These are phyloP conservation scores for Aspergillus chevalieri DNA, from an alignment of 2,329 filamentous ascomycete genomes.

Conservation along the genomic window DNA sequence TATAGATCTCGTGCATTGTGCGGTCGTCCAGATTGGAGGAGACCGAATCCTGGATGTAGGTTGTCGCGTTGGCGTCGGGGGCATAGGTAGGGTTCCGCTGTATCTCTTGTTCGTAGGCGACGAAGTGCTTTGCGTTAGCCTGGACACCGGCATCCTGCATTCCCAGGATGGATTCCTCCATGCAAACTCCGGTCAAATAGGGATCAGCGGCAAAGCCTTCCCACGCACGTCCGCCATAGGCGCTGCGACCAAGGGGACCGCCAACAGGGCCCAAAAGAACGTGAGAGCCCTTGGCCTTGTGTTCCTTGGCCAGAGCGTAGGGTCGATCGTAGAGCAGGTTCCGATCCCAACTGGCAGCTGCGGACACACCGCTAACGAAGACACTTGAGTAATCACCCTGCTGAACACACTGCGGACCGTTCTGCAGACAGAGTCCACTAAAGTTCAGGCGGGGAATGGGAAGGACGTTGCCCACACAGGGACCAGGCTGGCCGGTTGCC, in stretches of 20 bases:
- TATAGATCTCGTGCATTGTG: conserved; percentile 68
- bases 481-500: conserved; percentile 22
- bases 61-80: conserved; percentile 29
- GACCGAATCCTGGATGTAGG: conserved; percentile 22
- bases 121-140: conserved; percentile 32
- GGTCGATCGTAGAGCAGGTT: conserved; percentile 50
- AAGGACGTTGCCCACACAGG: conserved; percentile 28
- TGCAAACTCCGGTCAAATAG: conserved; percentile 37
- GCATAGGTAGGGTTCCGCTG: conserved; percentile 29
- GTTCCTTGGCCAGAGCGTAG: conserved; percentile 50
- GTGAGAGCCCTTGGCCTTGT: conserved; percentile 29
- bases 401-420: conserved; percentile 50
- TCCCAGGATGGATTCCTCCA: conserved; percentile 46
- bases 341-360: conserved; percentile 56
- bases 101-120: conserved; percentile 64
- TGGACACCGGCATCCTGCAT: conserved; percentile 49
- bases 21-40: conserved; percentile 61
- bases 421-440: conserved; percentile 24
- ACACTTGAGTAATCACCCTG: conserved; percentile 64
- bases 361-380: conserved; percentile 68
- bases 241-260: conserved; percentile 36
- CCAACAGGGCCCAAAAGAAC: conserved; percentile 39
- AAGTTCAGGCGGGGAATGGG: conserved; percentile 25
- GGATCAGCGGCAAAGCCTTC: conserved; percentile 44
- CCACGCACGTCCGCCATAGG: conserved; percentile 21